Evolutionary conservation across 176 grass and related monocot genomes (phyloP).

Genomic region (Oryza coarctata): DNA sequence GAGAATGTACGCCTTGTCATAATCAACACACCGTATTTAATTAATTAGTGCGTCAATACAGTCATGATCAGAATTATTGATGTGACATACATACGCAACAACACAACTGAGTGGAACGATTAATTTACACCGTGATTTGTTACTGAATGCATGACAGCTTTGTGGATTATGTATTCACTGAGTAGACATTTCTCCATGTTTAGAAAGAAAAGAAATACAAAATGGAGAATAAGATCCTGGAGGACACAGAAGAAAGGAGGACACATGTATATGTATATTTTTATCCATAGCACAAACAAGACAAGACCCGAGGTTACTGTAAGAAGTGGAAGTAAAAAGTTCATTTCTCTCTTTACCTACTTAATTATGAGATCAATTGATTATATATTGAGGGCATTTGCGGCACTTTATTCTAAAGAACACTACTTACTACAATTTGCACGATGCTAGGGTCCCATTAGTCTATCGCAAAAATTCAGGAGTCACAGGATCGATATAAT

Average conservation of each 20-base stretch:
- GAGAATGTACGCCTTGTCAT: not conserved
- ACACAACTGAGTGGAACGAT: too few relatives aligned
- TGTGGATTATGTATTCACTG: too few relatives aligned
- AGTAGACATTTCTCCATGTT: not conserved
- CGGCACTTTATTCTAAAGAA: constrained; percentile 24
- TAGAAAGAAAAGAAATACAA: not conserved
- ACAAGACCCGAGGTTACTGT: not conserved
- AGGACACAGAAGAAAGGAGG: not conserved
- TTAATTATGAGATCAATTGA: not conserved
- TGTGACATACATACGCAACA: not conserved
- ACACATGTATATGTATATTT: not conserved
- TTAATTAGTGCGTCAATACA: not conserved
- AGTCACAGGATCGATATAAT: not conserved
- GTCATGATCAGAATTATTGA: not conserved
- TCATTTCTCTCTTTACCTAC: not conserved
- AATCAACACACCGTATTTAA: not conserved
- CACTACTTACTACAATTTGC: not conserved
- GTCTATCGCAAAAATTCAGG: not conserved
- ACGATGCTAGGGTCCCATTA: not conserved
- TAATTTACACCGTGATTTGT: not conserved
- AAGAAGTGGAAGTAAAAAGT: constrained; percentile 11
- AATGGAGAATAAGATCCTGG: constrained; percentile 18
- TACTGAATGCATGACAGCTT: too few relatives aligned
- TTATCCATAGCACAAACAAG: not conserved
- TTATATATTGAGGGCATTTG: not conserved